phyloP scores from a whole-genome alignment of 768 basidiomycete species.

The Hirschioporus abietinus region DNA sequence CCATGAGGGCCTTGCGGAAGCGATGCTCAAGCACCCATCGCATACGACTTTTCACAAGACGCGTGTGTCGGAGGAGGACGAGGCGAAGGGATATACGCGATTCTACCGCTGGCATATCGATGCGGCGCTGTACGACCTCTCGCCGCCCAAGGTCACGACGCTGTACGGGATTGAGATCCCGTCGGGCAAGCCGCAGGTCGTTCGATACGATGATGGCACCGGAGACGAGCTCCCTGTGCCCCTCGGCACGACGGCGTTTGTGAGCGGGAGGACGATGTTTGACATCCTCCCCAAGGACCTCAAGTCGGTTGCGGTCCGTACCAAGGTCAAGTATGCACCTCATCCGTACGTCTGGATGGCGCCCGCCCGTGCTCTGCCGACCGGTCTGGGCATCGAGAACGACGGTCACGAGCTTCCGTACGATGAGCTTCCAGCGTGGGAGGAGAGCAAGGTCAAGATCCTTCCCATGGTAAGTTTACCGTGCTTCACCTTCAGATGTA shows the following conservation, averaged over 20 bases:
- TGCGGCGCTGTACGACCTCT: constrained; percentile 73
- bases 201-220: constrained; percentile 81
- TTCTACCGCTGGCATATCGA: constrained; percentile 95
- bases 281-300: constrained; percentile 62
- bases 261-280: constrained; percentile 80
- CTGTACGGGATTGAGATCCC: constrained; percentile 78
- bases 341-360: constrained; percentile 94
- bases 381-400: constrained; percentile 76
- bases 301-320: constrained; percentile 77
- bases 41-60: constrained; percentile 89
- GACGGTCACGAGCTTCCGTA: constrained; percentile 69
- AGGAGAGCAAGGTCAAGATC: constrained; percentile 66
- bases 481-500: background rate
- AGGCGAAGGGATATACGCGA: constrained; percentile 70
- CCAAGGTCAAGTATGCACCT: constrained; percentile 73
- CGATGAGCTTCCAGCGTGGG: constrained; percentile 76
- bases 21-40: constrained; percentile 78
- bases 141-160: constrained; percentile 80
- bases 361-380: constrained; percentile 62
- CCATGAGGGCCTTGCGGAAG: constrained; percentile 75
- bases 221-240: constrained; percentile 80
- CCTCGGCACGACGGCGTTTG: constrained; percentile 82
- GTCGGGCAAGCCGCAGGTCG: constrained; percentile 53
- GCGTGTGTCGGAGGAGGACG: constrained; percentile 64
- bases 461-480: constrained; percentile 50